Conservation (phyloP, 2,329 filamentous ascomycete genomes). For the Aspergillus udagawae region DNA sequence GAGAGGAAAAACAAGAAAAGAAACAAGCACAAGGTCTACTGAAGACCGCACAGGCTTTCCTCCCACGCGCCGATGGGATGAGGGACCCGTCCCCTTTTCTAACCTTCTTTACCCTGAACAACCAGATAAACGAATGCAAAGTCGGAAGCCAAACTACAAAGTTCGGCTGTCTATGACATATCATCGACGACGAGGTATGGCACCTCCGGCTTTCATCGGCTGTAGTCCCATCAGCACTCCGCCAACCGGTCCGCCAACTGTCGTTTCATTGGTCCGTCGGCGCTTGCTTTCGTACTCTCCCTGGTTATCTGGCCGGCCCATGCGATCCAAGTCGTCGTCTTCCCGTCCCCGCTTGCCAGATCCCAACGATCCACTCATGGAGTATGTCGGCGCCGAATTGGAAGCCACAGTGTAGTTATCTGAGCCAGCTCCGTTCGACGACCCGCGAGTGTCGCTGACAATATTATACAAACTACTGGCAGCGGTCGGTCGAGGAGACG, state of each 20-base stretch:
- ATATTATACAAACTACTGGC: slow-evolving; percentile 85
- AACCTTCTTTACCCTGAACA: not conserved
- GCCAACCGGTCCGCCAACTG: slow-evolving; percentile 44
- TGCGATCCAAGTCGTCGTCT: slow-evolving; percentile 62
- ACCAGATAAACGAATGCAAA: slow-evolving; percentile 9
- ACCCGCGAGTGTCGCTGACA: slow-evolving; percentile 72
- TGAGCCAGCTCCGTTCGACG: slow-evolving; percentile 59
- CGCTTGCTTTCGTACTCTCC: slow-evolving; percentile 66
- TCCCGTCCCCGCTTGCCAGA: slow-evolving; percentile 61
- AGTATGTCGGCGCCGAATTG: slow-evolving; percentile 53
- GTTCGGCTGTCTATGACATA: not conserved
- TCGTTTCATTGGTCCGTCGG: slow-evolving; percentile 67
- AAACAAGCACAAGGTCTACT: not conserved
- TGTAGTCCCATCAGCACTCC: slow-evolving; percentile 38
- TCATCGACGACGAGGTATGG: slow-evolving; percentile 39
- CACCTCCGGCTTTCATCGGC: slow-evolving; percentile 42
- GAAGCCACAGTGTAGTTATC: slow-evolving; percentile 69
- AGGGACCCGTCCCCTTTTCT: not conserved
- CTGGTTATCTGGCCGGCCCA: slow-evolving; percentile 59
- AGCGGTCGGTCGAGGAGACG: slow-evolving; percentile 66
- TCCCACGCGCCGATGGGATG: no score
- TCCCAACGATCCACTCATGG: slow-evolving; percentile 61
- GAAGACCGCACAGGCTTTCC: not conserved
- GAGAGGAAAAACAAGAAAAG: not conserved
- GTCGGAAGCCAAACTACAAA: not conserved